Evolutionary conservation across 805 yeast genomes (phyloP), one percentile per base, ranked within the genome.

Genomic region (Saccharomyces eubayanus): DNA sequence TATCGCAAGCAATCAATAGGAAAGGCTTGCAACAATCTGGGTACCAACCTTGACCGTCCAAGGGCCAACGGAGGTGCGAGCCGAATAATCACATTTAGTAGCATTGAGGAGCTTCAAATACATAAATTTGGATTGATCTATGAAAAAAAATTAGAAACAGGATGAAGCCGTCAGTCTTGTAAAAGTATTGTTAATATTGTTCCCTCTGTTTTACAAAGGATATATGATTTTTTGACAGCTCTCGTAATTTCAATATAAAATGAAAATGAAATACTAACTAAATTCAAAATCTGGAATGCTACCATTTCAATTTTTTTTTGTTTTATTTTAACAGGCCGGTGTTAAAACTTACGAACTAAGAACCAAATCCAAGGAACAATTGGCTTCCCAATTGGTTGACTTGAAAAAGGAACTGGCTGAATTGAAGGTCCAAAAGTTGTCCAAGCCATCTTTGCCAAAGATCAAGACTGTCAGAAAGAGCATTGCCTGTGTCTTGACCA

Each of bases 401-500:
- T 86, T 90, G 78, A 94, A 91, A 87, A 88, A 89, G 79, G 97
- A 90, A 80, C 85, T 94, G 74, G 91, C 97, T 72, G 79, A 84
- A 76, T 87, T 94, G 78, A 90, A 90, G 81, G 97, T 89, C 74
- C 97, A 92, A 83, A 88, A 90, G 77, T 82, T 89, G 77, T 84
- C 89, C 72, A 87, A 84, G 74, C 90, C 95, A 74, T 85, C 95
- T 73, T 81, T 90, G 73, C 96, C 96, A 84, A 89, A 87, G 82
- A 91, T 94, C 80, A 85, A 87, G 83, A 86, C 92, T 67, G 96
- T 90, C 74, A 89, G 97, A 85, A 94, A 92, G 85, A 84, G 89
- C 82, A 92, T 94, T 77, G 99, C 99, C 72, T 90, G 91, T 77
- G 96, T 91, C 71, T 87, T 94, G 78, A 94, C 99, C 66, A 81